Evolutionary conservation across 2,329 filamentous ascomycete genomes (phyloP), one percentile per base, ranked within the genome.

Genomic region (Fusarium buharicum): DNA sequence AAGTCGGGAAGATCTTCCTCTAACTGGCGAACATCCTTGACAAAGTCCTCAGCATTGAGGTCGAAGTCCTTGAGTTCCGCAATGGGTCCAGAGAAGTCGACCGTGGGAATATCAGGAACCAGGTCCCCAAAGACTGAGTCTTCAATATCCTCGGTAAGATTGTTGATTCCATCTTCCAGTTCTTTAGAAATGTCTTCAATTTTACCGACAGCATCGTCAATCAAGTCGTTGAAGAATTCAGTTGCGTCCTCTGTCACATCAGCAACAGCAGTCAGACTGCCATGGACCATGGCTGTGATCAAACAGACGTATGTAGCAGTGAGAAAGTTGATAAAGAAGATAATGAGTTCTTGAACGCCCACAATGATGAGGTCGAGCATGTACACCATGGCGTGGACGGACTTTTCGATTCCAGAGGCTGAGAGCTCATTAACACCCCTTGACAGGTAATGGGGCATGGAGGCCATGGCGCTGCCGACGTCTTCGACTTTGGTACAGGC

Each of bases 391-490:
- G 87, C 94, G 61, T 87, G 84, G 64, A 98, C 87, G 9, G 92
- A 87, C 68, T 89, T 88, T 68, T 93, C 91, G 66, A 98, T 89
- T 52, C 91, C 89, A 43, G 84, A 84, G 28, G 92, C 91, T 8
- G 92, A 90, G 67, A 98, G 79, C 56, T 92, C 86, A 77, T 99
- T 99, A 73, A 97, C 89, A 50, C 95, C 95, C 47, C 85, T 81
- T 2, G 93, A 91, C 74, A 98, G 88, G 78, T 97, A 98, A 77
- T 97, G 90, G 54, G 95, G 95, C 93, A 98, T 97, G 33, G 95
- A 98, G 34, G 94, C 95, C 92, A 99, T 94, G 59, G 92, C 86
- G 74, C 93, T 97, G 62, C 94, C 95, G 68, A 96, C 86, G 67
- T 92, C 92, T 79, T 99, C 94, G 43, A 98, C 94, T 74, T 91